phyloP scores from a whole-genome alignment of 2,329 filamentous ascomycete genomes.

The Fusarium sp. region DNA sequence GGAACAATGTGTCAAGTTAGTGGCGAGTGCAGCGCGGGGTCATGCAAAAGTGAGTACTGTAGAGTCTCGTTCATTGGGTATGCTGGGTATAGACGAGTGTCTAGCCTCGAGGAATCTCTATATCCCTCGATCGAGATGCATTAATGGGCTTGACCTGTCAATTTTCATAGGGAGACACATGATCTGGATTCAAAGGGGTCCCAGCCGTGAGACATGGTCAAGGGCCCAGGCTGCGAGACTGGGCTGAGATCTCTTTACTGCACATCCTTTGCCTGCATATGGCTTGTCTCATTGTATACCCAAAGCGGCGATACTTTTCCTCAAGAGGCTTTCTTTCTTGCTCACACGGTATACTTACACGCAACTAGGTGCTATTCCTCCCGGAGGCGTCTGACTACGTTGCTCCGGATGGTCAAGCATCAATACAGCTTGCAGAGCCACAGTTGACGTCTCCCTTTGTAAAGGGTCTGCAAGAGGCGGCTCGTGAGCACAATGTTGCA shows the following conservation, averaged over 20 bases:
- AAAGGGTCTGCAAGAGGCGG: conserved; percentile 77
- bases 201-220: conserved; percentile 40
- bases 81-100: conserved; percentile 24
- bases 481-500: conserved; percentile 72
- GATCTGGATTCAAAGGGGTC: conserved; percentile 19
- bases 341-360: conserved; percentile 45
- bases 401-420: conserved; percentile 74
- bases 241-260: conserved; percentile 32
- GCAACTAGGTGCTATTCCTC: conserved; percentile 78
- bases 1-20: conserved; percentile 78
- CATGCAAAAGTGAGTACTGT: conserved; percentile 77
- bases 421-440: conserved; percentile 77
- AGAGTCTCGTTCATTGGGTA: neutral
- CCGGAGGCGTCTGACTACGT: conserved; percentile 96
- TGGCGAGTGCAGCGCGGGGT: conserved; percentile 78
- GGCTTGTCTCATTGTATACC: conserved; percentile 6
- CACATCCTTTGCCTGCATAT: neutral
- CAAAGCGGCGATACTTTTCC: conserved; percentile 34
- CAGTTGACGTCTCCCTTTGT: conserved; percentile 79
- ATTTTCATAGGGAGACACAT: conserved; percentile 9
- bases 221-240: conserved; percentile 34
- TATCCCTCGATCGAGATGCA: conserved; percentile 38
- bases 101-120: conserved; percentile 16
- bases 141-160: conserved; percentile 11
- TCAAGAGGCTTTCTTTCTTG: conserved; percentile 10